Evolutionary conservation across 805 yeast genomes (phyloP).

Genomic region (Metschnikowia amazonensis): DNA sequence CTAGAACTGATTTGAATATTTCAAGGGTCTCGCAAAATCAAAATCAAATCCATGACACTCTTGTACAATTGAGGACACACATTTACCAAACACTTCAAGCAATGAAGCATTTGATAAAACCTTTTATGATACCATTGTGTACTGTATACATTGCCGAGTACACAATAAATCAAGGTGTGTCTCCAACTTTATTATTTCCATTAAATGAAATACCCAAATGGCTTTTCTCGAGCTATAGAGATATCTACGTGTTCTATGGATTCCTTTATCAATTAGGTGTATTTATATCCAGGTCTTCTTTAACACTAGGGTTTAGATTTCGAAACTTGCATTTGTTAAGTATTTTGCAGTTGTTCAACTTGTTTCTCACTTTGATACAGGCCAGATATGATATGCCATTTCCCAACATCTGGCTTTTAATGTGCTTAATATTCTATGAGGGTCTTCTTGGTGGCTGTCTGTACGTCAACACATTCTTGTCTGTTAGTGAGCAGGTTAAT

Average conservation of each 20-base stretch:
- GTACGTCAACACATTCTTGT: constrained; percentile 83
- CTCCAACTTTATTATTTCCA: constrained; percentile 84
- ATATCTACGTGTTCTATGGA: constrained; percentile 87
- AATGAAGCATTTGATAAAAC: constrained; percentile 46
- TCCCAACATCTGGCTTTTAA: constrained; percentile 57
- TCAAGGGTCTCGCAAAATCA: background rate
- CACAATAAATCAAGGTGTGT: constrained; percentile 83
- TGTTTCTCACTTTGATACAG: constrained; percentile 57
- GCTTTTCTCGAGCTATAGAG: constrained; percentile 63
- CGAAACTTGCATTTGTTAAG: constrained; percentile 59
- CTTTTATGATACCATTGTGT: constrained; percentile 80
- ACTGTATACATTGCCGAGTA: constrained; percentile 86
- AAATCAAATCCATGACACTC: background rate
- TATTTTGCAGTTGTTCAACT: constrained; percentile 61
- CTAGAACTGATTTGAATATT: background rate
- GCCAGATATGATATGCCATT: constrained; percentile 56
- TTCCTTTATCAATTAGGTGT: constrained; percentile 91
- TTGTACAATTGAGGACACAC: background rate
- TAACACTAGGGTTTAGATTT: constrained; percentile 57
- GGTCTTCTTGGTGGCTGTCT: constrained; percentile 89
- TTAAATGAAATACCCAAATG: constrained; percentile 58
- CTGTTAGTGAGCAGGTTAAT: constrained; percentile 57
- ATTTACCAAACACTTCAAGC: constrained; percentile 6
- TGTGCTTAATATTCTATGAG: constrained; percentile 73
- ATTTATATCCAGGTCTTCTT: constrained; percentile 83